These are phyloP conservation scores for Chalciporus chontae DNA, from an alignment of 768 basidiomycete species.

Conservation along the genomic window DNA sequence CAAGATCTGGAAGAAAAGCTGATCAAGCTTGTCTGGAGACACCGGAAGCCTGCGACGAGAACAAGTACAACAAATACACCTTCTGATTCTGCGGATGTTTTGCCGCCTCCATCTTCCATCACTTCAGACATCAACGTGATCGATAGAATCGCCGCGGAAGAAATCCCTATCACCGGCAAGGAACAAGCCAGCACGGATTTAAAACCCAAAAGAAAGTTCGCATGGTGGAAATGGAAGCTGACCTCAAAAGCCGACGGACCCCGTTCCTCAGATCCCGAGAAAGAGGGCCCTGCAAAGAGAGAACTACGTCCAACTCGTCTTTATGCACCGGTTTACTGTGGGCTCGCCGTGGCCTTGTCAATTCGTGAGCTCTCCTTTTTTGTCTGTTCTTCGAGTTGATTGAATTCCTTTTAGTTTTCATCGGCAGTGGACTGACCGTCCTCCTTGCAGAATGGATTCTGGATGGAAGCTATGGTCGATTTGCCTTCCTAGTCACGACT, in stretches of 20 bases:
- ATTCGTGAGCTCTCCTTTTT: constrained; percentile 40
- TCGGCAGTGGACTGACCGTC: constrained; percentile 55
- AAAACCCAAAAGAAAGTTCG: constrained; percentile 2
- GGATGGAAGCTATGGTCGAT: constrained; percentile 58
- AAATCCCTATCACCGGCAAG: constrained; percentile 20
- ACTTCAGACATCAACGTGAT: constrained; percentile 52
- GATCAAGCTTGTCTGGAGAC: constrained; percentile 76
- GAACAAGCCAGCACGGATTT: neutral
- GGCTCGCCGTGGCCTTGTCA: constrained; percentile 59
- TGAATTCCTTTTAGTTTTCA: constrained; percentile 51
- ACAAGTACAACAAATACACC: constrained; percentile 21
- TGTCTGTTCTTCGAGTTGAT: constrained; percentile 9
- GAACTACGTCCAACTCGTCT: constrained; percentile 50
- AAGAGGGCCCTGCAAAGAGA: constrained; percentile 34
- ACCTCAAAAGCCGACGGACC: constrained; percentile 23
- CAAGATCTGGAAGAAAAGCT: constrained; percentile 72
- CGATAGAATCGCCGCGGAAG: constrained; percentile 34
- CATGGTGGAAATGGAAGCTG: constrained; percentile 46
- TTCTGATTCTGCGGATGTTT: constrained; percentile 29
- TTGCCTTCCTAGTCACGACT: constrained; percentile 57
- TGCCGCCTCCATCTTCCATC: constrained; percentile 42
- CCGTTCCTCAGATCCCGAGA: constrained; percentile 42
- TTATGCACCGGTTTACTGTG: constrained; percentile 71
- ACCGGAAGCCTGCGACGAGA: constrained; percentile 30
- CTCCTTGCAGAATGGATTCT: constrained; percentile 67